These are phyloP conservation scores for Scedosporium dehoogii DNA, from an alignment of 2,329 filamentous ascomycete genomes.

Conservation along the genomic window DNA sequence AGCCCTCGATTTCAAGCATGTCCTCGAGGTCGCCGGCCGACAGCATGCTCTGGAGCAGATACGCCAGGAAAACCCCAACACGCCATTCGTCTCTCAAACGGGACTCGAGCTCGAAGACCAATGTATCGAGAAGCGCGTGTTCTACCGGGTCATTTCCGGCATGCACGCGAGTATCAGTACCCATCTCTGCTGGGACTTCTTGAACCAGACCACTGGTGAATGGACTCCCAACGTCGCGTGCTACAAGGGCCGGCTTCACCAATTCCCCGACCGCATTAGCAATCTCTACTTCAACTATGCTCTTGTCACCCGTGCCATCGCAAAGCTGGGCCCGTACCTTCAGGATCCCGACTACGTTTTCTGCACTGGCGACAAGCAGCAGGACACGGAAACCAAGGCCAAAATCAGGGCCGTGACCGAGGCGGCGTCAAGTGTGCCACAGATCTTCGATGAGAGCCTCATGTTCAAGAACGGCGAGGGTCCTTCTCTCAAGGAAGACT, in stretches of 20 bases:
- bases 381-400: constrained; percentile 69
- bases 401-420: constrained; percentile 72
- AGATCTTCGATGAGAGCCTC: constrained; percentile 87
- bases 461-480: constrained; percentile 82
- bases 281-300: constrained; percentile 99
- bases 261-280: constrained; percentile 80
- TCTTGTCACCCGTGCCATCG: constrained; percentile 80
- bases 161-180: constrained; percentile 98
- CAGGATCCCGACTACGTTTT: constrained; percentile 66
- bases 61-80: constrained; percentile 33
- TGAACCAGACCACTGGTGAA: constrained; percentile 88
- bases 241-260: constrained; percentile 78
- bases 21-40: constrained; percentile 48
- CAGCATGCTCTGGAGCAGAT: constrained; percentile 51
- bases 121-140: constrained; percentile 97
- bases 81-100: constrained; percentile 50
- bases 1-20: constrained; percentile 50
- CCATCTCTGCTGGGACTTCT: constrained; percentile 89
- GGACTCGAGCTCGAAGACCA: constrained; percentile 76
- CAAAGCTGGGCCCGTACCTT: constrained; percentile 78
- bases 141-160: constrained; percentile 87
- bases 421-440: constrained; percentile 56
- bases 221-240: constrained; percentile 89
- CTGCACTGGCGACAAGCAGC: constrained; percentile 72
- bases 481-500: constrained; percentile 85